Conservation (phyloP, 768 basidiomycete species). For the Collybiopsis luxurians region DNA sequence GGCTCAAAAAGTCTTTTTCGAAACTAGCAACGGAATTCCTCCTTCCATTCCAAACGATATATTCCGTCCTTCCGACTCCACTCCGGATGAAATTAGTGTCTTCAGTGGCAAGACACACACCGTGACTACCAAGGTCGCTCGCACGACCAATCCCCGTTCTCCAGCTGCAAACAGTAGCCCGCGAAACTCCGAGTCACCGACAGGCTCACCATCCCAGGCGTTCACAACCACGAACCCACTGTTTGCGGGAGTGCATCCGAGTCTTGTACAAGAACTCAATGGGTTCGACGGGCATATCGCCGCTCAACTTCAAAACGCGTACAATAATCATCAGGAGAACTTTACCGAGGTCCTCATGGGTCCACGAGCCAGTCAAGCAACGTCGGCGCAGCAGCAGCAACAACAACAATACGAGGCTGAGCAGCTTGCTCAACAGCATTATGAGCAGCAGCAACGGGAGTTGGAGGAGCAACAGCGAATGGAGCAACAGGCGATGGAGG, state of each 20-base stretch:
- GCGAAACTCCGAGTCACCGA: slow-evolving; percentile 19
- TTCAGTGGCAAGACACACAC: slow-evolving; percentile 77
- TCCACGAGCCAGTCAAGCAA: slow-evolving; percentile 20
- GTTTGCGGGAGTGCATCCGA: slow-evolving; percentile 53
- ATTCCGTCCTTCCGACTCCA: slow-evolving; percentile 46
- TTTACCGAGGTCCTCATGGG: slow-evolving; percentile 9
- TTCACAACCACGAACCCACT: slow-evolving; percentile 30
- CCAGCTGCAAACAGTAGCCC: background rate
- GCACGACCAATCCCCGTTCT: slow-evolving; percentile 2
- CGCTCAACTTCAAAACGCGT: slow-evolving; percentile 47
- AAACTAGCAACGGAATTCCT: slow-evolving; percentile 45
- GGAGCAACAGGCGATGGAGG: slow-evolving; percentile 14
- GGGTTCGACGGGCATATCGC: slow-evolving; percentile 55
- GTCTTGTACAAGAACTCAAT: slow-evolving; percentile 51
- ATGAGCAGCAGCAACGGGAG: slow-evolving; percentile 14
- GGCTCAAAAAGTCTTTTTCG: slow-evolving; percentile 51
- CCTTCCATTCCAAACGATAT: slow-evolving; percentile 51
- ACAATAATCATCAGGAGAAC: slow-evolving; percentile 19
- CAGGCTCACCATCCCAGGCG: slow-evolving; percentile 29
- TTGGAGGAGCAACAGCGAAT: slow-evolving; percentile 16
- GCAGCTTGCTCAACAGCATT: slow-evolving; percentile 18
- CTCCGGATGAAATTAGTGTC: slow-evolving; percentile 70
- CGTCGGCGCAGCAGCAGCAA: slow-evolving; percentile 23
- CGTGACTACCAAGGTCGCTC: slow-evolving; percentile 42
- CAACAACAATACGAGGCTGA: slow-evolving; percentile 17